phyloP scores from a whole-genome alignment of 352 stramenopile genomes.

The Phytopythium cucurbitacearum region DNA sequence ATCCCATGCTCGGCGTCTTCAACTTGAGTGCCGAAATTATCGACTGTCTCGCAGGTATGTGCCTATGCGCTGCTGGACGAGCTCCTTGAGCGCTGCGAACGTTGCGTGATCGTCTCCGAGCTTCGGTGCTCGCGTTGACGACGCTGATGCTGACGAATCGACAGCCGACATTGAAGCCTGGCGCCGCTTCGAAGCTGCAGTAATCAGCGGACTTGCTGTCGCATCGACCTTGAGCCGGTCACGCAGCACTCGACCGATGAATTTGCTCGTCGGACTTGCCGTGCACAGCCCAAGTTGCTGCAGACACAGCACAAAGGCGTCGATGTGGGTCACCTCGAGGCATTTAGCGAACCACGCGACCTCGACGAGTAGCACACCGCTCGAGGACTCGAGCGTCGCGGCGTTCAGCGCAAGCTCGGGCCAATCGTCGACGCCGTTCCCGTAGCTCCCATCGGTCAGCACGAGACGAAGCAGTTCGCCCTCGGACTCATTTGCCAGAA shows the following conservation, averaged over 20 bases:
- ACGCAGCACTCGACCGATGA: slow-evolving; percentile 55
- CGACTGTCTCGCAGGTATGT: slow-evolving; percentile 1
- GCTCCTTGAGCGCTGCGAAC: slow-evolving; percentile 46
- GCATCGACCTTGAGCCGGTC: slow-evolving; percentile 47
- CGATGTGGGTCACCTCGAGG: slow-evolving; percentile 45
- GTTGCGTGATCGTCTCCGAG: background rate
- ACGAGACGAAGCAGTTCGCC: slow-evolving; percentile 39
- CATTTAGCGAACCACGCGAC: slow-evolving; percentile 47
- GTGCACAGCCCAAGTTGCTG: slow-evolving; percentile 59
- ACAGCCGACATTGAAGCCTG: slow-evolving; percentile 1
- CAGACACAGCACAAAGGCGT: slow-evolving; percentile 59
- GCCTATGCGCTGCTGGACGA: slow-evolving; percentile 25
- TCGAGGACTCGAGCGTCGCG: slow-evolving; percentile 36
- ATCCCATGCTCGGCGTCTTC: background rate
- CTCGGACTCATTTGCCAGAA: slow-evolving; percentile 67
- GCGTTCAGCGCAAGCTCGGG: slow-evolving; percentile 58
- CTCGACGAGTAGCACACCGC: slow-evolving; percentile 48
- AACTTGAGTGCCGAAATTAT: background rate
- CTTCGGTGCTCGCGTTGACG: no score
- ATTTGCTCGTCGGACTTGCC: slow-evolving; percentile 39
- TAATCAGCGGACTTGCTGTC: slow-evolving; percentile 31
- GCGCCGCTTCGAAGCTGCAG: background rate
- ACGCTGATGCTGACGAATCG: no score
- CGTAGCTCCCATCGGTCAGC: slow-evolving; percentile 19
- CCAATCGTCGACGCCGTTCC: slow-evolving; percentile 29